Evolutionary conservation across 495 filamentous ascomycete genomes (phyloP).

Genomic region (Terfezia claveryi): DNA sequence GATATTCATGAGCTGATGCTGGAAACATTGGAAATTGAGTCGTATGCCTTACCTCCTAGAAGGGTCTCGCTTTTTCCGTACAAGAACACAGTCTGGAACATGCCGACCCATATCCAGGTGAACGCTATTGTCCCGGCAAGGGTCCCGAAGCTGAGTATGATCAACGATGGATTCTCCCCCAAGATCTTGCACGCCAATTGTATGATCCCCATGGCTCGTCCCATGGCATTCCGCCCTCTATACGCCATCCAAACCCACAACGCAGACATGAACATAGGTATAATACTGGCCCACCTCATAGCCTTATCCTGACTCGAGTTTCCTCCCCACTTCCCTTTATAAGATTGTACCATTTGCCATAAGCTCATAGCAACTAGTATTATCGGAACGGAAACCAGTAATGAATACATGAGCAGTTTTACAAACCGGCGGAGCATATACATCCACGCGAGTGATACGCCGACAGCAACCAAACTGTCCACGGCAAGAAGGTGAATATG

Average conservation of each 20-base stretch:
- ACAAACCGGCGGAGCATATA: conserved; percentile 70
- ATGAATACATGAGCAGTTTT: conserved; percentile 49
- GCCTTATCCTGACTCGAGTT: conserved; percentile 57
- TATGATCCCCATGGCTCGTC: conserved; percentile 61
- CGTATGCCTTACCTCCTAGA: conserved; percentile 3
- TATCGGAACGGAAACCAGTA: conserved; percentile 64
- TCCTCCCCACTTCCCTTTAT: conserved; percentile 47
- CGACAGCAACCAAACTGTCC: conserved; percentile 72
- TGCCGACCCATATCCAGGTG: conserved; percentile 90
- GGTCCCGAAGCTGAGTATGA: conserved; percentile 59
- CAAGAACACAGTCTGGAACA: conserved; percentile 90
- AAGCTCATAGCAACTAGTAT: conserved; percentile 70
- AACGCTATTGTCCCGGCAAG: conserved; percentile 57
- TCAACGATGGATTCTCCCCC: conserved; percentile 56
- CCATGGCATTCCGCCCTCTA: conserved; percentile 54
- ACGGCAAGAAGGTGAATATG: conserved; percentile 77
- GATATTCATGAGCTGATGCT: not conserved
- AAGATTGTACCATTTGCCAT: conserved; percentile 81
- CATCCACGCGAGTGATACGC: conserved; percentile 79
- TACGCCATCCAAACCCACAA: conserved; percentile 67
- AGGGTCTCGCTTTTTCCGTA: conserved; percentile 27
- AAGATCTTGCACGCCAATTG: conserved; percentile 71
- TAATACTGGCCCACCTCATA: conserved; percentile 68
- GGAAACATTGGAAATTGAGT: too few species aligned
- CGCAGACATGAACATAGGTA: conserved; percentile 50